phyloP scores from a whole-genome alignment of 1,284 basidiomycete species.

The Coriolopsis trogii region DNA sequence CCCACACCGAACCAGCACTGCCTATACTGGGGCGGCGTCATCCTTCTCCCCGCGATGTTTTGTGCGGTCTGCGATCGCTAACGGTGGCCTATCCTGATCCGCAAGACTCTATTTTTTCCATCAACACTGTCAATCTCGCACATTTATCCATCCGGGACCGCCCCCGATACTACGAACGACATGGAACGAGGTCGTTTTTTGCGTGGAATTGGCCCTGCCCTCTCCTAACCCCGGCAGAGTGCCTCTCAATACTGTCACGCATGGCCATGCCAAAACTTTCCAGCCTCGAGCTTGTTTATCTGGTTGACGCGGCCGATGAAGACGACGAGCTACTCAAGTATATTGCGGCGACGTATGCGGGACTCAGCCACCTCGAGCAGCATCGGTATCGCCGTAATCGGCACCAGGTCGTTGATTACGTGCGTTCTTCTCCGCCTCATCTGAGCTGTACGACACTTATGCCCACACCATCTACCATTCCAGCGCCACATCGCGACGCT shows the following conservation, averaged over 20 bases:
- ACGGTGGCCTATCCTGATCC: slow-evolving; percentile 1
- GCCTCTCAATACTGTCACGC: not conserved
- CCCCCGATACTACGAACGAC: not conserved
- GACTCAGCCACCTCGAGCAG: not conserved
- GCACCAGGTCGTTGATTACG: not conserved
- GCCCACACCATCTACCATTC: not conserved
- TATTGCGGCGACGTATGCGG: not conserved
- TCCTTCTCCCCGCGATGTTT: too few species aligned
- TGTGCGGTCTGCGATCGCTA: not conserved
- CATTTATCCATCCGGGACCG: slow-evolving; percentile 1
- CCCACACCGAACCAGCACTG: not conserved
- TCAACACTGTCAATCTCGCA: not conserved
- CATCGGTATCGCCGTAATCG: slow-evolving; percentile 1
- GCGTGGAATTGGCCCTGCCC: not conserved
- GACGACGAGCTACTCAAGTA: not conserved
- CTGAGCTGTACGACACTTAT: not conserved
- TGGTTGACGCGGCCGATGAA: not conserved
- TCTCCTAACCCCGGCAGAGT: not conserved
- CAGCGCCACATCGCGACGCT: not conserved
- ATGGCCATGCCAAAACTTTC: not conserved
- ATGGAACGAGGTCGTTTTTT: too few species aligned
- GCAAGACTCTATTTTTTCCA: slow-evolving; percentile 1
- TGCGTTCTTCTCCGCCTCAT: not conserved
- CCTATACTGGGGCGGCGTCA: not conserved
- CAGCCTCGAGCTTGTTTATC: not conserved